A percentile compares a stretch with the other conserved stretches of the same genome.
Conservation (phyloP, 768 basidiomycete species). For the Russula emetica region DNA sequence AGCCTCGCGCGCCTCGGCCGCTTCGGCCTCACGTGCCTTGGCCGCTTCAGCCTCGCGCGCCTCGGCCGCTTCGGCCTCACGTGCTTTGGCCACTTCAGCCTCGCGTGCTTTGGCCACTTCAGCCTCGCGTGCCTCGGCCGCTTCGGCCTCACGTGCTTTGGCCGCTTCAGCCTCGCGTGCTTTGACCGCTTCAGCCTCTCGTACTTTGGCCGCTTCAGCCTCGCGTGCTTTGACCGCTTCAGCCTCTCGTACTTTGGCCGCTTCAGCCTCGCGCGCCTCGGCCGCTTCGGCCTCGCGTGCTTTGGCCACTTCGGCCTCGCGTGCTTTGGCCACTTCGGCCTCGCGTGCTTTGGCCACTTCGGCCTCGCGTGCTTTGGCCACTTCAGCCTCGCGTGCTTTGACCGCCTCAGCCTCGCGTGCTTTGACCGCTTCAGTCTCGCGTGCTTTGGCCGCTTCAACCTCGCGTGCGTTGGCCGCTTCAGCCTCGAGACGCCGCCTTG, state of each 20-base stretch:
- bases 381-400: neutral
- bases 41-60: neutral
- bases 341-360: neutral
- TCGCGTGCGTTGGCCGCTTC: too few relatives aligned
- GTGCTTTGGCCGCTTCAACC: constrained; percentile 13
- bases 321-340: too few relatives aligned
- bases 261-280: constrained; percentile 5
- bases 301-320: too few relatives aligned
- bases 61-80: neutral
- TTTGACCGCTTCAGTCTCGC: neutral
- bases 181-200: neutral
- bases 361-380: neutral
- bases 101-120: neutral
- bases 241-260: neutral
- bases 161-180: neutral
- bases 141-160: neutral
- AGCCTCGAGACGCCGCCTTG: constrained; percentile 10
- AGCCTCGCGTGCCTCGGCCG: neutral
- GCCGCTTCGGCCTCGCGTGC: constrained; percentile 5
- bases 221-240: neutral
- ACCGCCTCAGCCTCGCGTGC: neutral
- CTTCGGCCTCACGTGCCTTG: neutral
- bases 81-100: neutral
- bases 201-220: neutral
- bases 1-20: neutral